Evolutionary conservation across 2,329 filamentous ascomycete genomes (phyloP), one percentile per base, ranked within the genome.

Genomic region (Fonsecaea multimorphosa): DNA sequence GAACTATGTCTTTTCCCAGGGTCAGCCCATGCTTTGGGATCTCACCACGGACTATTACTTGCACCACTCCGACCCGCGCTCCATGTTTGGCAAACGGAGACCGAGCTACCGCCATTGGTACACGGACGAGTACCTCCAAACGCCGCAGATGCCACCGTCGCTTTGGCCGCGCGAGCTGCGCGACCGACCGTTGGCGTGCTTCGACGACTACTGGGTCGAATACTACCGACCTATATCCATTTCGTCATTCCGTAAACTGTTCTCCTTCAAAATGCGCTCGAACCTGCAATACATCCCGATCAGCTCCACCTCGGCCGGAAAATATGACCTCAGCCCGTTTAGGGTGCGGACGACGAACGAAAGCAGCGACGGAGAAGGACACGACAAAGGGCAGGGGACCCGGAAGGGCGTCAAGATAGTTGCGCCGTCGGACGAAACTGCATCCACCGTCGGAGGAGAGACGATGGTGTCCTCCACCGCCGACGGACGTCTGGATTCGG

Each of bases 191-290:
- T 78, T 90, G 2, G 80, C 83, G 2, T 87, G 85, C 66, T 92
- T 92, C 66, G 94, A 98, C 74, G 93, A 98, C 77, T 99, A 97
- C 78, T 99, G 95, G 95, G 83, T 95, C 7, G 95, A 99, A 76
- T 98, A 97, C 77, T 99, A 99, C 76, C 88, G 93, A 14, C 95
- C 95, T 0, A 85, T 91, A 7, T 91, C 91, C 0, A 80, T 98
- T 1, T 97, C 95, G 0, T 95, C 92, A 0, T 92, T 98, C 71
- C 86, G 89, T 14, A 99, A 97, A 75, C 91, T 97, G 76, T 97
- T 97, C 75, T 87, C 92, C 0, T 97, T 91, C 78, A 93, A 91
- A 75, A 91, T 98, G 85, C 96, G 94, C 74, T 93, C 91, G 0
- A 95, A 91, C 3, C 87, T 93, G 68, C 91, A 90, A 67, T 93